Conservation (phyloP, 192 early-diverging fungal genomes). For the Gigaspora rosea region DNA sequence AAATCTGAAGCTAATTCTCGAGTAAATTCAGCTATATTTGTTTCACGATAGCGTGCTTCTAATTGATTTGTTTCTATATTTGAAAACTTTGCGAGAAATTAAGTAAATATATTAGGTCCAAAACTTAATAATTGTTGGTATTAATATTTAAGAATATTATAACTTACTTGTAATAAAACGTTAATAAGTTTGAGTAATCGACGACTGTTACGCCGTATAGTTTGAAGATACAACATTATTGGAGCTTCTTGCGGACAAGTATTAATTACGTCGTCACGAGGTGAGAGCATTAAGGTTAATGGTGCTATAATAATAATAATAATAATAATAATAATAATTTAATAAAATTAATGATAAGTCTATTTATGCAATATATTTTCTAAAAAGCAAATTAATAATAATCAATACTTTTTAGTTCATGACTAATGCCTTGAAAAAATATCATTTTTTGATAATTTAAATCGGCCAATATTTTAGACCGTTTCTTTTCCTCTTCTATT, state of each 20-base stretch:
- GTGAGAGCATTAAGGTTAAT: conserved; percentile 8
- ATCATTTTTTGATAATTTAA: neutral
- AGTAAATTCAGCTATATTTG: conserved; percentile 48
- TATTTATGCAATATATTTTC: conserved; percentile 48
- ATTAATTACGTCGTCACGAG: conserved; percentile 46
- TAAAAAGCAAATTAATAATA: conserved; percentile 32
- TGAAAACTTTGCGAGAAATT: neutral
- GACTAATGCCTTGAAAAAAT: too few relatives aligned
- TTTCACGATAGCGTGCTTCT: too few relatives aligned
- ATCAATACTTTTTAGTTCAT: too few relatives aligned
- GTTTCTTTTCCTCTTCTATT: conserved; percentile 43
- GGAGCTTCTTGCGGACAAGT: conserved; percentile 36
- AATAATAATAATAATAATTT: conserved; percentile 27
- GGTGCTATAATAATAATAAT: conserved; percentile 40
- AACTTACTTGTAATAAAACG: conserved; percentile 46
- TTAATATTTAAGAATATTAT: too few relatives aligned
- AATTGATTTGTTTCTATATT: neutral
- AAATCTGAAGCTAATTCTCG: conserved; percentile 55
- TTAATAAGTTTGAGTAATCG: conserved; percentile 63
- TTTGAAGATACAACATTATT: conserved; percentile 34
- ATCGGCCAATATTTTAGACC: conserved; percentile 38
- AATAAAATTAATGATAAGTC: conserved; percentile 49
- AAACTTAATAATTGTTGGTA: too few relatives aligned
- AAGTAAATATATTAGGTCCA: neutral
- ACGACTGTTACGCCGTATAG: conserved; percentile 53